Conservation (phyloP, 2,329 filamentous ascomycete species). For the Shiraia sp. region DNA sequence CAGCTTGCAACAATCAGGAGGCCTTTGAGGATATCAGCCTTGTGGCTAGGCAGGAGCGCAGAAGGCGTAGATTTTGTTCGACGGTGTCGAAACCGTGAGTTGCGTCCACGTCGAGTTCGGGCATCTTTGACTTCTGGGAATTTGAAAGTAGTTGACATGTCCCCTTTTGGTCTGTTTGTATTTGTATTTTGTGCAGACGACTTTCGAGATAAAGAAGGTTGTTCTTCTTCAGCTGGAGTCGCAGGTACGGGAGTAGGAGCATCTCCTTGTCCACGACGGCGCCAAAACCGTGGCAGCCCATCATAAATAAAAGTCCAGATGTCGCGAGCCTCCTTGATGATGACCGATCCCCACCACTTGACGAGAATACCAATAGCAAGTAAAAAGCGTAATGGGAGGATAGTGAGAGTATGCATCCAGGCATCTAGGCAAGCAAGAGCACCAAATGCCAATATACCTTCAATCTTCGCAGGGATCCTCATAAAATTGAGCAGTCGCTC, state of each 20-base stretch:
- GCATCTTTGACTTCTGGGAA: constrained; percentile 34
- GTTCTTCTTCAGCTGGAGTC: constrained; percentile 34
- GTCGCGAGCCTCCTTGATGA: constrained; percentile 72
- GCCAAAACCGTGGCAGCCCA: constrained; percentile 80
- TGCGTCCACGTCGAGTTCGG: constrained; percentile 31
- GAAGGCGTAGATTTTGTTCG: constrained; percentile 85
- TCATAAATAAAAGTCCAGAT: constrained; percentile 76
- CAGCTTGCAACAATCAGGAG: constrained; percentile 86
- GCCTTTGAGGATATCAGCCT: constrained; percentile 92
- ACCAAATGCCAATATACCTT: constrained; percentile 85
- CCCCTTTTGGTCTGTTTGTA: constrained; percentile 27
- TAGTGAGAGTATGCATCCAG: constrained; percentile 96
- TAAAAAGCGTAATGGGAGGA: constrained; percentile 84
- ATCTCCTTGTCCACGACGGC: constrained; percentile 55
- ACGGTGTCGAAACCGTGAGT: constrained; percentile 59
- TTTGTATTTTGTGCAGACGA: constrained; percentile 26
- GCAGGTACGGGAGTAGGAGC: constrained; percentile 23
- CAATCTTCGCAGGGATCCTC: constrained; percentile 77
- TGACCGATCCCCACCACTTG: constrained; percentile 75
- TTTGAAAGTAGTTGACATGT: constrained; percentile 25
- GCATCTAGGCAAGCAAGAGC: constrained; percentile 89
- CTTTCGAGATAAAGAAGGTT: constrained; percentile 28
- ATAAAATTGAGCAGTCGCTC: constrained; percentile 90
- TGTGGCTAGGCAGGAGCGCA: constrained; percentile 81
- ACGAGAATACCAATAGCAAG: constrained; percentile 77